Conservation (phyloP, 768 basidiomycete genomes). For the Suillus plorans region DNA sequence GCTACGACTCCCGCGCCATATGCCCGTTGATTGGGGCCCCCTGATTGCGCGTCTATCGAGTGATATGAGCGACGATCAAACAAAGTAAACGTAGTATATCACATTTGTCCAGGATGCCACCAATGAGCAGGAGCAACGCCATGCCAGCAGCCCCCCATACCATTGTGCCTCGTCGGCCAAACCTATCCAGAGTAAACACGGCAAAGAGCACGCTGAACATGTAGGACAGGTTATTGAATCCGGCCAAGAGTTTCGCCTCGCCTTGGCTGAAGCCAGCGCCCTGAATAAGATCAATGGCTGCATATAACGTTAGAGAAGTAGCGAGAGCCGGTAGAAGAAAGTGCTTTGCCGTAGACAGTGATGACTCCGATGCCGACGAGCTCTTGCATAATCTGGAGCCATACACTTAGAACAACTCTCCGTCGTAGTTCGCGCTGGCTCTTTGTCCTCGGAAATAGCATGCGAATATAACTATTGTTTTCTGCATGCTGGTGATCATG, state of each 20-base stretch:
- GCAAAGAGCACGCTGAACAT: conserved; percentile 13
- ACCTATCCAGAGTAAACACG: conserved; percentile 11
- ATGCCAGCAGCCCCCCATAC: conserved; percentile 10
- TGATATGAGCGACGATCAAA: background rate
- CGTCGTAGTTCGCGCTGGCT: conserved; percentile 10
- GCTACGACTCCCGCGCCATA: background rate
- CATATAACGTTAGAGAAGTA: background rate
- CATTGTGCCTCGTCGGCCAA: conserved; percentile 9
- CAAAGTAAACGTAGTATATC: background rate
- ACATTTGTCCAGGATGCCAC: conserved; percentile 11
- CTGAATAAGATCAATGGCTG: conserved; percentile 10
- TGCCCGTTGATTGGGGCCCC: conserved; percentile 1
- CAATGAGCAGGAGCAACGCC: conserved; percentile 1
- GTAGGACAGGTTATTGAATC: conserved; percentile 9
- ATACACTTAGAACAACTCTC: conserved; percentile 12
- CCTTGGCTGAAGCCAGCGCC: conserved; percentile 9
- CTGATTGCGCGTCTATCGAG: conserved; percentile 5
- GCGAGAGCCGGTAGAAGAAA: background rate
- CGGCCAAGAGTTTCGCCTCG: conserved; percentile 9
- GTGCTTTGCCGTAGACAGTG: conserved; percentile 6
- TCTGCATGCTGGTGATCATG: conserved; percentile 6
- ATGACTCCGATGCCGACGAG: conserved; percentile 13
- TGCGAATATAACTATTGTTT: conserved; percentile 10
- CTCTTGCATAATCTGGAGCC: conserved; percentile 13
- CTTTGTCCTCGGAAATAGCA: conserved; percentile 11